phyloP scores from a whole-genome alignment of 257 asterid genomes.

The Fraxinus quadrangulata region DNA sequence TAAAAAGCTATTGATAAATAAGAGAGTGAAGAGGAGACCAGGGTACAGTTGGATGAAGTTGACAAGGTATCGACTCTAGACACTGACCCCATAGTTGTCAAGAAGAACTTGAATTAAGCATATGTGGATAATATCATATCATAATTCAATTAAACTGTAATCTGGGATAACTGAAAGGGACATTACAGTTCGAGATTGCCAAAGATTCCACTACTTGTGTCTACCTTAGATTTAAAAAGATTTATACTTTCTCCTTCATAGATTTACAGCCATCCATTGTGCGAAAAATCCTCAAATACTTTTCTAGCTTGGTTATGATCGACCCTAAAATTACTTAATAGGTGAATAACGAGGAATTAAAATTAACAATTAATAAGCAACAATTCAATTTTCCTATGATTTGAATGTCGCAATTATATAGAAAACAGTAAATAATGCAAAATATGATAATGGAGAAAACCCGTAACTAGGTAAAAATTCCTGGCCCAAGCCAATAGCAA shows the following conservation, averaged over 20 bases:
- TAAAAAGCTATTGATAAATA: slow-evolving; percentile 48
- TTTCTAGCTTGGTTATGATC: too few species aligned
- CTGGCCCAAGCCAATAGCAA: too few species aligned
- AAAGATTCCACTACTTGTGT: slow-evolving; percentile 63
- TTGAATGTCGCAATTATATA: too few species aligned
- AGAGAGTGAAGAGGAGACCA: slow-evolving; percentile 51
- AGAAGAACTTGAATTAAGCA: slow-evolving; percentile 60
- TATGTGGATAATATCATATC: slow-evolving; percentile 60
- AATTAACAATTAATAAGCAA: too few species aligned
- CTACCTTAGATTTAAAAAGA: not conserved
- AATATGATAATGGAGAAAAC: too few species aligned
- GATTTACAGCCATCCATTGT: not conserved
- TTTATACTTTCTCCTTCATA: too few species aligned
- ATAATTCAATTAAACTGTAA: slow-evolving; percentile 54
- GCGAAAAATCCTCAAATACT: too few species aligned
- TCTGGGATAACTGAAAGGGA: slow-evolving; percentile 55
- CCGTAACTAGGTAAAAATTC: too few species aligned
- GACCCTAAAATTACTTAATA: too few species aligned
- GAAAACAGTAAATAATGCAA: too few species aligned
- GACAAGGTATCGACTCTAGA: slow-evolving; percentile 45
- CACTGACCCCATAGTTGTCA: slow-evolving; percentile 44
- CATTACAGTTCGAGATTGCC: slow-evolving; percentile 66
- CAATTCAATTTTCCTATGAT: too few species aligned
- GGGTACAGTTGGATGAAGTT: slow-evolving; percentile 75
- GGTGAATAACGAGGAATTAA: too few species aligned